Evolutionary conservation across 805 yeast genomes (phyloP).

Genomic region (Jamesozyma hellenica): DNA sequence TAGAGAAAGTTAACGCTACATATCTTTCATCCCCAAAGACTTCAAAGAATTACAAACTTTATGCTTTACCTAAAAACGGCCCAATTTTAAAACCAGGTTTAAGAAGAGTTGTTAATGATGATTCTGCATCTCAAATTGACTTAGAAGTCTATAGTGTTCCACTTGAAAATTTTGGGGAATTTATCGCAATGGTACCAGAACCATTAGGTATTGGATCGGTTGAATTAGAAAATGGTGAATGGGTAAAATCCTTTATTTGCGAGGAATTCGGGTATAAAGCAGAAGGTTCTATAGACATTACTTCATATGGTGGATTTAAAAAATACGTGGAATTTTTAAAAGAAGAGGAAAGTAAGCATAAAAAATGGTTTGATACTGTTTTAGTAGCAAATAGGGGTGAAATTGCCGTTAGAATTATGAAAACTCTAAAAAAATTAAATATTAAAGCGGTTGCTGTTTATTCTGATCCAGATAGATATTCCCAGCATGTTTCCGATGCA

Average conservation of each 20-base stretch:
- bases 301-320: constrained; percentile 86
- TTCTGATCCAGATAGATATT: constrained; percentile 81
- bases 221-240: constrained; percentile 67
- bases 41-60: constrained; percentile 59
- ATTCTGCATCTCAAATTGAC: constrained; percentile 49
- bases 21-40: constrained; percentile 60
- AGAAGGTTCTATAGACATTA: constrained; percentile 67
- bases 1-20: constrained; percentile 71
- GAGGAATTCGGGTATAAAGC: constrained; percentile 77
- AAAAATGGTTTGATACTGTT: constrained; percentile 70
- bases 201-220: constrained; percentile 94
- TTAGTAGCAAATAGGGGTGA: constrained; percentile 96
- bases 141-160: constrained; percentile 84
- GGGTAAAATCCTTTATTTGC: constrained; percentile 90
- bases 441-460: constrained; percentile 80
- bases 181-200: constrained; percentile 81
- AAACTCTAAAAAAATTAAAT: constrained; percentile 69
- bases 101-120: constrained; percentile 43
- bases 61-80: constrained; percentile 73
- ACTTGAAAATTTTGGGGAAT: constrained; percentile 63
- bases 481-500: constrained; percentile 77
- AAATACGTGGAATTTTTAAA: constrained; percentile 33
- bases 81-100: constrained; percentile 87
- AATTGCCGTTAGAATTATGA: constrained; percentile 89
- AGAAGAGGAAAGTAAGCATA: constrained; percentile 21